A percentile compares a stretch with the other conserved stretches of the same genome.
These are phyloP conservation scores for Gymnopilus junonius DNA, from an alignment of 768 basidiomycete species.

Conservation along the genomic window DNA sequence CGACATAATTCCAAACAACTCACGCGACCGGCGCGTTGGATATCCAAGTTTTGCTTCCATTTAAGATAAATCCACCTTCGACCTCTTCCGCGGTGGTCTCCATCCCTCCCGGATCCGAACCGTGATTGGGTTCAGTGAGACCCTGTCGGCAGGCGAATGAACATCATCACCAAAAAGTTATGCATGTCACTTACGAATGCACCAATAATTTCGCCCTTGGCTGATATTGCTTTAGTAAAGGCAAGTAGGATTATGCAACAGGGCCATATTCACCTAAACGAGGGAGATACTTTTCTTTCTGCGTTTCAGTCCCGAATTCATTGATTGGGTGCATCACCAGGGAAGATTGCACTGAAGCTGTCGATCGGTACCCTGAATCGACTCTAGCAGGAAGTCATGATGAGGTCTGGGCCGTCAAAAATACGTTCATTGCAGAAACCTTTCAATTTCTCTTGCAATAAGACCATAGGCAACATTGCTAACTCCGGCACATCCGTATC, in stretches of 20 bases:
- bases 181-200: conserved; percentile 74
- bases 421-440: conserved; percentile 45
- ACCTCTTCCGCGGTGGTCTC: conserved; percentile 88
- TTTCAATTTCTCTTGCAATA: conserved; percentile 91
- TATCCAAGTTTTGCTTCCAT: conserved; percentile 98
- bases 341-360: conserved; percentile 93
- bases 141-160: conserved; percentile 53
- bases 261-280: conserved; percentile 57
- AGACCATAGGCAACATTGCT: conserved; percentile 93
- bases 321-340: conserved; percentile 95
- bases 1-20: conserved; percentile 30
- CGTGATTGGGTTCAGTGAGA: conserved; percentile 95
- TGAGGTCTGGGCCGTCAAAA: background rate
- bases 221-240: conserved; percentile 37
- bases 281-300: conserved; percentile 92
- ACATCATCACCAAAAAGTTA: background rate
- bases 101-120: conserved; percentile 98
- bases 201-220: conserved; percentile 85
- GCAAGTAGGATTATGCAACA: background rate
- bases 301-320: conserved; percentile 86
- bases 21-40: conserved; percentile 91
- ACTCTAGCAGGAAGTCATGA: conserved; percentile 52
- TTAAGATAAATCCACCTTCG: conserved; percentile 84
- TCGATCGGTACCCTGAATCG: conserved; percentile 96
- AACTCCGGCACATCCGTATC: conserved; percentile 93